A percentile compares a stretch with the other conserved stretches of the same genome.
Evolutionary conservation across 495 filamentous ascomycete genomes (phyloP).

Genomic region (Patellaria atrata): DNA sequence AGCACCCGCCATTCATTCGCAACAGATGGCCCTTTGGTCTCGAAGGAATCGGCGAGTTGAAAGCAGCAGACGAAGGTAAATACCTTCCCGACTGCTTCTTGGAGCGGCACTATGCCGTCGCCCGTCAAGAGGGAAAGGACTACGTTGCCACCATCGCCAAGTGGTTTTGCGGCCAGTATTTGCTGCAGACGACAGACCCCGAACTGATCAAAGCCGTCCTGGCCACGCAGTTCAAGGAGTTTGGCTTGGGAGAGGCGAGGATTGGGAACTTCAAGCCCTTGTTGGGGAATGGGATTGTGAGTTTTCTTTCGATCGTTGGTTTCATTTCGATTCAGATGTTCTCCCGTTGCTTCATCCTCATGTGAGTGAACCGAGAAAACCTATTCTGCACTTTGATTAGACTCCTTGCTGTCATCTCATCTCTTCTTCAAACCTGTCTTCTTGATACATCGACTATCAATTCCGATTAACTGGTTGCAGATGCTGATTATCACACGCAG

Average conservation of each 20-base stretch:
- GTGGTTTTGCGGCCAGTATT: too few relatives aligned
- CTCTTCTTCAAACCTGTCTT: too few relatives aligned
- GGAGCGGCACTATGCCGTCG: constrained; percentile 6
- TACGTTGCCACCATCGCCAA: constrained; percentile 4
- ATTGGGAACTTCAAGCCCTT: constrained; percentile 20
- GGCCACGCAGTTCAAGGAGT: constrained; percentile 66
- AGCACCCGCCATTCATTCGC: too few relatives aligned
- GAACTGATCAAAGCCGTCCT: constrained; percentile 81
- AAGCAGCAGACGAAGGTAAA: constrained; percentile 15
- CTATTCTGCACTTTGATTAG: too few relatives aligned
- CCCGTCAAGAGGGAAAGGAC: constrained; percentile 3
- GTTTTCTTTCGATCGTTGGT: constrained; percentile 9
- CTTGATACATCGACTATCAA: too few relatives aligned
- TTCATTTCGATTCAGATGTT: background rate
- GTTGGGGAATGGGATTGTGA: constrained; percentile 23
- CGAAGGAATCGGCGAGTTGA: constrained; percentile 8
- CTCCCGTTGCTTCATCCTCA: background rate
- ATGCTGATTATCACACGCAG: constrained; percentile 4
- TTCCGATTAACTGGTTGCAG: background rate
- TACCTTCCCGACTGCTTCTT: constrained; percentile 14
- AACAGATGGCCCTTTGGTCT: constrained; percentile 20
- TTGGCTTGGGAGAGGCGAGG: constrained; percentile 30
- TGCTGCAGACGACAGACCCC: constrained; percentile 42
- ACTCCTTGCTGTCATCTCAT: too few relatives aligned
- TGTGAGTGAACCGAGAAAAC: background rate